A percentile compares a stretch with the other conserved stretches of the same genome.
These are phyloP conservation scores for Pleurotus sapidus DNA, from an alignment of 768 basidiomycete species.

Conservation along the genomic window DNA sequence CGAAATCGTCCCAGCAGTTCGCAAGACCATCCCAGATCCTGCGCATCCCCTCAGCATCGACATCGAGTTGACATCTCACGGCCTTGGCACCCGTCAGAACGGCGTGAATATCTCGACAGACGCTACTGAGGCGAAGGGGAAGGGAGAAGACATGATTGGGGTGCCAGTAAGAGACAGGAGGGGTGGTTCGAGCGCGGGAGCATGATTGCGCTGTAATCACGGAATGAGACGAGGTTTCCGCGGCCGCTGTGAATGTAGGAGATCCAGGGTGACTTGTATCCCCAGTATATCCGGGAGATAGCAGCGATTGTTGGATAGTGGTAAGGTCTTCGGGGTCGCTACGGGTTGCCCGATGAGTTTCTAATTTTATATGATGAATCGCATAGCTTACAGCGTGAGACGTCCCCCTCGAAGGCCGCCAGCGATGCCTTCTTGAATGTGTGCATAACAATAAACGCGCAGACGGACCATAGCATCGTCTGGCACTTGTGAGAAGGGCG, in stretches of 20 bases:
- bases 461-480: constrained; percentile 68
- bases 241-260: constrained; percentile 12
- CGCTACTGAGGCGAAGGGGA: constrained; percentile 71
- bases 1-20: constrained; percentile 82
- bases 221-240: constrained; percentile 15
- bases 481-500: constrained; percentile 35
- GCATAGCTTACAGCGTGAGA: constrained; percentile 62
- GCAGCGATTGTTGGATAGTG: constrained; percentile 65
- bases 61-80: constrained; percentile 26
- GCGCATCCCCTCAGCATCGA: constrained; percentile 64
- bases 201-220: constrained; percentile 17
- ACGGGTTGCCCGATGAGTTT: not conserved
- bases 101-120: constrained; percentile 76
- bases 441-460: constrained; percentile 87
- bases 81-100: constrained; percentile 80
- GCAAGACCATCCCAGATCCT: constrained; percentile 87
- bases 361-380: too few relatives aligned
- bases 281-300: constrained; percentile 29
- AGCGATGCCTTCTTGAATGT: constrained; percentile 81
- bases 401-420: constrained; percentile 85
- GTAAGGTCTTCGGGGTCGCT: constrained; percentile 78
- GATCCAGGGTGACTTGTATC: constrained; percentile 7
- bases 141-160: constrained; percentile 61
- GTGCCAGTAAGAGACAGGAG: constrained; percentile 44
- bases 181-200: constrained; percentile 17